Base-by-base conservation (phyloP, 2,329 filamentous ascomycete species). In the Elsinoe necatrix region DNA sequence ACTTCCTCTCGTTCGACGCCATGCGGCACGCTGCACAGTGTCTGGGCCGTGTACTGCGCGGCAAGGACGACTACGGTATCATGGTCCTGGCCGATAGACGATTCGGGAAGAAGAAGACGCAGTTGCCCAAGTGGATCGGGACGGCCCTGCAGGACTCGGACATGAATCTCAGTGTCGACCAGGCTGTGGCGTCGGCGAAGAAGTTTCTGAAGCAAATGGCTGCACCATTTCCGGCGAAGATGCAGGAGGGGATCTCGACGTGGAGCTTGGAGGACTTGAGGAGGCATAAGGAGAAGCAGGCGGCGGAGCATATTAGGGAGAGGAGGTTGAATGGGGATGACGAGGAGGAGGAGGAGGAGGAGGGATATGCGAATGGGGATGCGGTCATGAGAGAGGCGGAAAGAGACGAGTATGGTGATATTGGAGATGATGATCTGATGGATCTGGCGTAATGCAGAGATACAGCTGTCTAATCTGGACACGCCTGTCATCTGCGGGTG, bases 21-120 rank as follows among this genome's bases (percentile, higher is more conserved):
- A 98, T 98, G 92, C 84, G 93, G n/a, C 93, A 98, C 69, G 93
- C 93, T 12, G 92, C 93, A 0, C 93, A 98, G 69, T 98, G 93
- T 67, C 77, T 98, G 1, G 95, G 93, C 12, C 91, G 93, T 68
- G 93, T 98, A 42, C 76, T 98, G 60, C 81, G 93, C 65, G 93
- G 93, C 21, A 98, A 98, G 71, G 95, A 98, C 68, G 93, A 98
- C 71, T 98, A 98, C 71, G 93, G 93, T n/a, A 89, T 98, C 76
- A 98, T 98, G 93, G 92, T 98, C 3, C 78, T 98, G 25, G 93
- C 95, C 1, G 93, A 98, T 70, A 85, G 89, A 41, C 83, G 93
- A 16, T 98, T 96, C 71, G 85, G 89, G 68, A 95, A 93, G 75
- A 97, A 97, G 73, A 80, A 90, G 35, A 78, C 72, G 2, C 95